These are phyloP conservation scores for Penicillium subrubescens DNA, from an alignment of 495 filamentous ascomycete genomes.

Conservation along the genomic window DNA sequence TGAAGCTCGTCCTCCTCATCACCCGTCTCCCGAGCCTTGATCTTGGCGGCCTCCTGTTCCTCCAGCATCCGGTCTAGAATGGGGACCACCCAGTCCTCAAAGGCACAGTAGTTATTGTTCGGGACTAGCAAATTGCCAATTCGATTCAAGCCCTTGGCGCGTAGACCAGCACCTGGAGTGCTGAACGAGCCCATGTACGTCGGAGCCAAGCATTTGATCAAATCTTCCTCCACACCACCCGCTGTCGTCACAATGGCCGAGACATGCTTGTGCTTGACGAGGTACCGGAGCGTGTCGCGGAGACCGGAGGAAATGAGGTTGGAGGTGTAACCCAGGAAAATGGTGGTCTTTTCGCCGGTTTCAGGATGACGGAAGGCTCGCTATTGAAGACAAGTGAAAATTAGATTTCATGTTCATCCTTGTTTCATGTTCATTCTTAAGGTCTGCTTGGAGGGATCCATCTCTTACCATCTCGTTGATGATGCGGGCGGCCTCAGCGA, in stretches of 20 bases:
- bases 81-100: slow-evolving; percentile 96
- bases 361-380: slow-evolving; percentile 74
- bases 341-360: slow-evolving; percentile 74
- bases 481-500: slow-evolving; percentile 81
- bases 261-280: slow-evolving; percentile 88
- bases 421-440: neutral
- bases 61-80: slow-evolving; percentile 88
- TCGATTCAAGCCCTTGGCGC: slow-evolving; percentile 83
- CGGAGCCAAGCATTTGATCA: slow-evolving; percentile 94
- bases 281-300: slow-evolving; percentile 84
- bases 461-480: slow-evolving; percentile 87
- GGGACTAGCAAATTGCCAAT: slow-evolving; percentile 97
- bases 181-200: slow-evolving; percentile 90
- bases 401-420: neutral
- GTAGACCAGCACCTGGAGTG: slow-evolving; percentile 70
- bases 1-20: slow-evolving; percentile 68
- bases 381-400: slow-evolving; percentile 37
- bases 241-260: slow-evolving; percentile 93
- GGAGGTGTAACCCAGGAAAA: slow-evolving; percentile 95
- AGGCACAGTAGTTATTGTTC: slow-evolving; percentile 93
- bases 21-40: slow-evolving; percentile 43
- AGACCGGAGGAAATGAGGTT: slow-evolving; percentile 97
- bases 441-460: neutral
- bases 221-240: slow-evolving; percentile 95
- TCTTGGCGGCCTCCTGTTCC: slow-evolving; percentile 79